phyloP scores from a whole-genome alignment of 176 grass and related monocot genomes.

The Chrysopogon serrulatus region DNA sequence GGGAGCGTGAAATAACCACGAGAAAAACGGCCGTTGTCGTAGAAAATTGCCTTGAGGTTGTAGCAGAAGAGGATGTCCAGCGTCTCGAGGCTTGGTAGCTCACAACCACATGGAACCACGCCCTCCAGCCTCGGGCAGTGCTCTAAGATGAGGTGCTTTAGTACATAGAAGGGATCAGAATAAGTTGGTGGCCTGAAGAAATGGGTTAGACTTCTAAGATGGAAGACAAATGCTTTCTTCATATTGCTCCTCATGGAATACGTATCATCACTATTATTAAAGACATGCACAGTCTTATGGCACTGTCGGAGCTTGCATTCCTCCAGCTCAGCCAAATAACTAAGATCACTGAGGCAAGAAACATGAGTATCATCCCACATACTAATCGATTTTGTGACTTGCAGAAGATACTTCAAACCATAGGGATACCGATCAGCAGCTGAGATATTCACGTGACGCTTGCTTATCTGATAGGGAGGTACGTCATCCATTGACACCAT shows the following conservation, averaged over 20 bases:
- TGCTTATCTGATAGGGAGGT: not conserved
- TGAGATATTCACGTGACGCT: slow-evolving; percentile 12
- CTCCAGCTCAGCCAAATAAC: accelerated
- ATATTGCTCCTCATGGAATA: accelerated
- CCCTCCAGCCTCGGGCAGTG: not conserved
- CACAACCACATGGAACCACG: accelerated
- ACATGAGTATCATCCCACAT: not conserved
- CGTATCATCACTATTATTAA: not conserved
- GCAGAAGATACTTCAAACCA: accelerated
- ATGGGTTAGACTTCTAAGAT: not conserved
- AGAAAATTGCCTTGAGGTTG: slow-evolving; percentile 17
- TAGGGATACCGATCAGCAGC: not conserved
- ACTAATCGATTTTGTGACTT: not conserved
- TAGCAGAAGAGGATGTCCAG: slow-evolving; percentile 19
- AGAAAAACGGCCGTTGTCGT: accelerated
- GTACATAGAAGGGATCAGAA: accelerated
- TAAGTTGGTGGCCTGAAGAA: accelerated
- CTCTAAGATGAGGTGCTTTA: slow-evolving; percentile 6
- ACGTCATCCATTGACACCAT: not conserved
- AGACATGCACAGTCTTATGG: not conserved
- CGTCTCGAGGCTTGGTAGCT: not conserved
- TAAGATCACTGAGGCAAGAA: accelerated
- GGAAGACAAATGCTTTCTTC: not conserved
- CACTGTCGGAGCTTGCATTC: not conserved
- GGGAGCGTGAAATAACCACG: not conserved